Conservation (phyloP, 2,329 filamentous ascomycete species). For the Lecanicillium sp. region DNA sequence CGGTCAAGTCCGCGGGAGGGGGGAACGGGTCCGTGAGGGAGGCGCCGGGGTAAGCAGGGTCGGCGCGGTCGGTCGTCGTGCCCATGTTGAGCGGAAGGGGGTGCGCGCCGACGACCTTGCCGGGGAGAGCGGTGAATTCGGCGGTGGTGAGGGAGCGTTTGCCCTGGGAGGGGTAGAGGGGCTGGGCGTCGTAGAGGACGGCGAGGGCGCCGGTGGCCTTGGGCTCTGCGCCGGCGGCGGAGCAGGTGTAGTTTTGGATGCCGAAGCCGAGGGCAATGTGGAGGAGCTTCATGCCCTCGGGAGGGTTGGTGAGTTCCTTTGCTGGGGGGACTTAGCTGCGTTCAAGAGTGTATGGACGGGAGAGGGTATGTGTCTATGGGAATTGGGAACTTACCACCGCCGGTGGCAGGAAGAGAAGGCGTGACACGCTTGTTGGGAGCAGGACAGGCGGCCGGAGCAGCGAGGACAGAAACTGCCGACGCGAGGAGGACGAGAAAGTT, state of each 20-base stretch:
- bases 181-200: conserved; percentile 52
- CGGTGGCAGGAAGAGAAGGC: conserved; percentile 2
- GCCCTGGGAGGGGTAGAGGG: conserved; percentile 42
- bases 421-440: conserved; percentile 10
- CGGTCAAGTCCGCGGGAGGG: conserved; percentile 29
- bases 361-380: not conserved
- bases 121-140: conserved; percentile 36
- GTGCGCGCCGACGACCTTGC: conserved; percentile 34
- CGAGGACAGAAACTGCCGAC: conserved; percentile 27
- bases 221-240: conserved; percentile 28
- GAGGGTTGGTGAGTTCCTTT: conserved; percentile 38
- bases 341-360: not conserved
- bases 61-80: conserved; percentile 21
- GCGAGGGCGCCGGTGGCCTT: conserved; percentile 50
- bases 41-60: conserved; percentile 33
- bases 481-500: conserved; percentile 29
- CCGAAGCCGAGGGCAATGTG: conserved; percentile 57
- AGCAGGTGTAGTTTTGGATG: conserved; percentile 64
- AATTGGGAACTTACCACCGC: not conserved
- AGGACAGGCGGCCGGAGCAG: conserved; percentile 20
- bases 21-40: conserved; percentile 41
- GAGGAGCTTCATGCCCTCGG: conserved; percentile 37
- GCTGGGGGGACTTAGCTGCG: conserved; percentile 21
- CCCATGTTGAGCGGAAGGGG: conserved; percentile 44
- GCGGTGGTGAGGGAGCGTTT: conserved; percentile 30